Base-by-base conservation (phyloP, 768 basidiomycete species). In the Dendrothele bispora region DNA sequence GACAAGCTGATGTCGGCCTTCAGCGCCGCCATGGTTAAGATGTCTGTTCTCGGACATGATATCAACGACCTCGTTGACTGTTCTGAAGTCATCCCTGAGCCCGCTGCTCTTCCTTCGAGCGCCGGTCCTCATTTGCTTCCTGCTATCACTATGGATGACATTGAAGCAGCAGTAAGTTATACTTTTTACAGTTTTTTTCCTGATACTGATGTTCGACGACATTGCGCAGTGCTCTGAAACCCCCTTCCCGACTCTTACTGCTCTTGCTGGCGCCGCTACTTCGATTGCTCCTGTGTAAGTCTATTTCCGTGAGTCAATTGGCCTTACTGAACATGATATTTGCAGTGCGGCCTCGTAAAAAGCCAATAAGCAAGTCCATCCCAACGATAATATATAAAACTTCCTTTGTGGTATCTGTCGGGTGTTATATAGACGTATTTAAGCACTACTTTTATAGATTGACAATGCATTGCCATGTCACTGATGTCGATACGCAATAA, bases 111-210 rank as follows among this genome's bases (percentile, higher is more conserved):
- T 32, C 45, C 60, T n/a, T 53, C 64, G 37, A 58, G 54, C 20
- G 56, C 49, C 29, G 54, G 52, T 8, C 52, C 68, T 11, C 61
- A 61, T 37, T 59, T 73, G 46, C 70, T 67, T 24, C 64, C 68
- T 32, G 68, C 66, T 2, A 36, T 56, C 37, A 55, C 49, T 21
- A 53, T 56, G 48, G 43, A 43, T 7, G 59, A 66, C 47, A 58
- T 69, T 38, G 63, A 69, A 44, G 64, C 62, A 43, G 65, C 66
- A 42, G n/a, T n/a, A n/a, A n/a, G n/a, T n/a, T n/a, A n/a, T n/a
- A n/a, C n/a, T n/a, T n/a, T n/a, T n/a, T n/a, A n/a, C n/a, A n/a
- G n/a, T n/a, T n/a, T n/a, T n/a, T n/a, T n/a, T n/a, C n/a, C n/a
- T n/a, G n/a, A n/a, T n/a, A n/a, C n/a, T n/a, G n/a, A n/a, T n/a